Evolutionary conservation across 768 basidiomycete genomes (phyloP).

Genomic region (Podaxis rugospora): DNA sequence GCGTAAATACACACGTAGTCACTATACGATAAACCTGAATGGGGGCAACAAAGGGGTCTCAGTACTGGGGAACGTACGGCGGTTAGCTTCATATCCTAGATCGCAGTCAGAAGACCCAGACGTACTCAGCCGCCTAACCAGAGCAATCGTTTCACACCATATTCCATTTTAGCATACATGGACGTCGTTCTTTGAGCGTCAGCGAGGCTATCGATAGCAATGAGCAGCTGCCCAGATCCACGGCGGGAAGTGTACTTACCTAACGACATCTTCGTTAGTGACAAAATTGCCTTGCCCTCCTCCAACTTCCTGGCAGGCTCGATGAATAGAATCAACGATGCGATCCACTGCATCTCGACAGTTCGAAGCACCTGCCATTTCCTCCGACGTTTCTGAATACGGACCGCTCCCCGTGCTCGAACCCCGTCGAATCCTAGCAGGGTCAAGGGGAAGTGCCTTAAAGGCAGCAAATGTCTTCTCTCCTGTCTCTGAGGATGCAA

Average conservation of each 20-base stretch:
- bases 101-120: neutral
- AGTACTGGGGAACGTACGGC: too few relatives aligned
- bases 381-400: constrained; percentile 57
- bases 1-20: too few relatives aligned
- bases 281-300: constrained; percentile 45
- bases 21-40: too few relatives aligned
- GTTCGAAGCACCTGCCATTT: constrained; percentile 53
- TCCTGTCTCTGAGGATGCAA: constrained; percentile 15
- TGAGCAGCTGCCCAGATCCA: neutral
- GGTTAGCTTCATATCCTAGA: neutral
- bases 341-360: constrained; percentile 76
- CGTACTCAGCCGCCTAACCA: constrained; percentile 72
- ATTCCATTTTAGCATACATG: constrained; percentile 89
- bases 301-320: constrained; percentile 65
- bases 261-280: constrained; percentile 69
- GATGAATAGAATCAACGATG: constrained; percentile 66
- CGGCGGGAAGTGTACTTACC: constrained; percentile 41
- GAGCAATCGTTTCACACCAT: constrained; percentile 84
- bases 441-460: constrained; percentile 75
- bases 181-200: constrained; percentile 86
- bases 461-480: constrained; percentile 65
- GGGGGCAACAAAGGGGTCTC: too few relatives aligned
- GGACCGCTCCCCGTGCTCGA: constrained; percentile 38
- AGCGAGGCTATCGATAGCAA: constrained; percentile 45
- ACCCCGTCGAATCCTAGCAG: constrained; percentile 43